Evolutionary conservation across 176 grass and related monocot species (phyloP).

Genomic region (Bothriochloa decipiens): DNA sequence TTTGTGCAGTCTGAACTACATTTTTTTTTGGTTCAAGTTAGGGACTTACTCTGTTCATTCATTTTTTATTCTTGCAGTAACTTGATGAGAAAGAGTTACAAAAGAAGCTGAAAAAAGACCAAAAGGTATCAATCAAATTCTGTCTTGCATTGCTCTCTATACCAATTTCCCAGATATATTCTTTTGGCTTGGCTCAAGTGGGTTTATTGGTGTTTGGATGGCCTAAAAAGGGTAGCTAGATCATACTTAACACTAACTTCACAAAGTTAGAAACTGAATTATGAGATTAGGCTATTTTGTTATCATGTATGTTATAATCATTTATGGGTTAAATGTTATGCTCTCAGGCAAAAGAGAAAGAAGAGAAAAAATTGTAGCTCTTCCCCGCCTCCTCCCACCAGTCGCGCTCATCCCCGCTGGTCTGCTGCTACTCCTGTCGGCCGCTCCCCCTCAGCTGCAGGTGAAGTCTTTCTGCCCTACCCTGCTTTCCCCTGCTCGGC

Average conservation of each 20-base stretch:
- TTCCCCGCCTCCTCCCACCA: too few relatives aligned
- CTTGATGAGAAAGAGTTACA: constrained; percentile 70
- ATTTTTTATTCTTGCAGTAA: constrained; percentile 24
- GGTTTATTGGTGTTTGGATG: neutral
- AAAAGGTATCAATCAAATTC: constrained; percentile 54
- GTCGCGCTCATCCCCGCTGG: too few relatives aligned
- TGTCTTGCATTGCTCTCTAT: neutral
- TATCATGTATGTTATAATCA: neutral
- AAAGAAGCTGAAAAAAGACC: constrained; percentile 72
- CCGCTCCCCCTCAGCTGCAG: too few relatives aligned
- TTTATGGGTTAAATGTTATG: constrained; percentile 9
- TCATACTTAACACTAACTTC: neutral
- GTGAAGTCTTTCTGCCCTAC: too few relatives aligned
- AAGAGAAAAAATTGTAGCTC: constrained; percentile 65
- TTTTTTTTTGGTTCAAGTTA: neutral
- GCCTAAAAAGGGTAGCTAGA: neutral
- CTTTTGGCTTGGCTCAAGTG: neutral
- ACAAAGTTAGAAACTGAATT: neutral
- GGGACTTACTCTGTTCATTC: neutral
- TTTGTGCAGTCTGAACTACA: neutral
- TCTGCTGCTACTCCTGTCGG: too few relatives aligned
- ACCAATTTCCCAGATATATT: neutral
- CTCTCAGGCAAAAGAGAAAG: constrained; percentile 71
- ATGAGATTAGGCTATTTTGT: neutral
- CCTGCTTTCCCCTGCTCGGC: too few relatives aligned